phyloP scores from a whole-genome alignment of 2,329 filamentous ascomycete species.

The Aspergillus transmontanensis region DNA sequence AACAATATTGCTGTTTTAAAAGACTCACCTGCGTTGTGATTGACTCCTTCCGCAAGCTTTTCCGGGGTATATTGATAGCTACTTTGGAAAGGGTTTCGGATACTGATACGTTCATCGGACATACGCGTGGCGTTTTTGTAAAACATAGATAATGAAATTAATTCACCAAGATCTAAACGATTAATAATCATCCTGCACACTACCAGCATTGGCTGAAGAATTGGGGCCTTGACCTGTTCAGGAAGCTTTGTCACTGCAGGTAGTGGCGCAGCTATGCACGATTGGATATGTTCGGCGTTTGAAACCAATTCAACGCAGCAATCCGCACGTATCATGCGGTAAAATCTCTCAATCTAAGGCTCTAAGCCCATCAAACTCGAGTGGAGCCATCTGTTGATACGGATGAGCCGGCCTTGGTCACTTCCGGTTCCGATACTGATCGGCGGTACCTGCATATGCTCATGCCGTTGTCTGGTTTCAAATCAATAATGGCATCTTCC shows the following conservation, averaged over 20 bases:
- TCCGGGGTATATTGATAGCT: rapidly evolving
- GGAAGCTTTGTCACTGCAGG: not conserved
- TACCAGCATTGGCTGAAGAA: not conserved
- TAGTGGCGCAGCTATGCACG: not conserved
- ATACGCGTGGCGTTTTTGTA: too few relatives aligned
- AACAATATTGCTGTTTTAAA: not conserved
- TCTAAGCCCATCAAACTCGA: not conserved
- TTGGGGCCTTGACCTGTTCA: not conserved
- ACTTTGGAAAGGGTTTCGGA: not conserved
- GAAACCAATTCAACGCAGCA: too few relatives aligned
- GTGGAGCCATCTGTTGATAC: not conserved
- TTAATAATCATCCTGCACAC: too few relatives aligned
- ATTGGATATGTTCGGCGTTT: not conserved
- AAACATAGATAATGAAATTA: not conserved
- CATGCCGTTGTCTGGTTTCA: not conserved
- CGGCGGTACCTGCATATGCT: not conserved
- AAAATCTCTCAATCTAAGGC: not conserved
- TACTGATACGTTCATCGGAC: not conserved
- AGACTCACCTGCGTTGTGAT: not conserved
- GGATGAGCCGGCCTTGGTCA: not conserved
- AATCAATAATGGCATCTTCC: not conserved
- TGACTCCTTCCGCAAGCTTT: rapidly evolving
- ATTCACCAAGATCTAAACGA: not conserved
- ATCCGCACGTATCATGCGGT: not conserved
- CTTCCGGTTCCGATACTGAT: not conserved